Evolutionary conservation across 2,329 filamentous ascomycete genomes (phyloP), one percentile per base, ranked within the genome.

Genomic region (Rutstroemia sp.): DNA sequence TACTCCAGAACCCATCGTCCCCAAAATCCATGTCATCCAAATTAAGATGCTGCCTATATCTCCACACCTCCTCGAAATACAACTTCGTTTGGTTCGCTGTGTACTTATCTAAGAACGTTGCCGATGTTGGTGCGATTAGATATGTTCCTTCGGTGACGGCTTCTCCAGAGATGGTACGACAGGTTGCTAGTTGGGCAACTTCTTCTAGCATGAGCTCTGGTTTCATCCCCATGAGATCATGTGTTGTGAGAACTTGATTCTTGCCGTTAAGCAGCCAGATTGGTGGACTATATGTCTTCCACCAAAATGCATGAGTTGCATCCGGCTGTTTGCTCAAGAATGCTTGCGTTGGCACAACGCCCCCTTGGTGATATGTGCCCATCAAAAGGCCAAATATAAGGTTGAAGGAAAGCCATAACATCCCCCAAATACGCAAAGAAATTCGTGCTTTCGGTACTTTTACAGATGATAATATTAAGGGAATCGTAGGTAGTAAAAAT

Each of bases 261-360:
- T 87, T 88, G 54, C 86, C 85, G 61, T 90, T 86, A 6, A 92
- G 75, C 19, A 92, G 77, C 87, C 88, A 92, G 38, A 87, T 85
- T 0, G 88, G 88, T 17, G 88, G 88, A 68, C 84, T 88, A 68
- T 92, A 92, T 1, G 88, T 92, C 70, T 91, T 92, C 88, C 88
- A 92, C 88, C 88, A 92, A 51, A 70, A 60, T 3, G 85, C 86
- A 37, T 86, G 78, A 1, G 83, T 84, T 8, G 87, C 82, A 60
- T 87, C 84, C 61, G 59, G 59, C 55, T 88, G 84, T 54, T 80
- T 81, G 65, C 83, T 87, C 66, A 92, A 77, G 67, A 89, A 89
- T 0, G 87, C 82, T 65, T 92, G 88, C 6, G 82, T 83, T 0
- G 88, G 86, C 1, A 92, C 78, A 25, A 92, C 81, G 45, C 88